phyloP scores from a whole-genome alignment of 441 rosid genomes.

The Gossypium gossypioides region DNA sequence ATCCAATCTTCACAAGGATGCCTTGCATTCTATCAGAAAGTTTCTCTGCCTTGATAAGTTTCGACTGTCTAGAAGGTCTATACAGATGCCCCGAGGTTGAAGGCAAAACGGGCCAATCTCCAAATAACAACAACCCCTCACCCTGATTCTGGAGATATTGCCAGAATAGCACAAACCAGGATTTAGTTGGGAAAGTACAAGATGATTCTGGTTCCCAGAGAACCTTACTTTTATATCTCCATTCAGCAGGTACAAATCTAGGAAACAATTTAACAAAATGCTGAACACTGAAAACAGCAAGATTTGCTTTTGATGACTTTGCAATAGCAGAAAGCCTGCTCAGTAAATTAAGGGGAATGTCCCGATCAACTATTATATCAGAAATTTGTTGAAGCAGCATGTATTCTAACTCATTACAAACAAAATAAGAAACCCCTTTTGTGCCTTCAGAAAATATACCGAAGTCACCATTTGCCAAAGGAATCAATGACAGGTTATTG shows the following conservation, averaged over 20 bases:
- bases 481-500: constrained; percentile 63
- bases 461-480: constrained; percentile 82
- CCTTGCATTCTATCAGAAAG: constrained; percentile 54
- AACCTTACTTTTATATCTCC: constrained; percentile 67
- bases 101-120: constrained; percentile 97
- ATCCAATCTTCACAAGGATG: constrained; percentile 70
- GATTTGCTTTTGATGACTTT: constrained; percentile 55
- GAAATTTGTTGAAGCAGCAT: constrained; percentile 55
- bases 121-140: constrained; percentile 55
- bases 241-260: constrained; percentile 75
- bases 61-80: constrained; percentile 70
- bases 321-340: constrained; percentile 71
- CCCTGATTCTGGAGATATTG: constrained; percentile 58
- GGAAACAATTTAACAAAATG: constrained; percentile 58
- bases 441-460: constrained; percentile 55
- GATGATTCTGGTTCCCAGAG: constrained; percentile 62
- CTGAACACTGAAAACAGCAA: constrained; percentile 44
- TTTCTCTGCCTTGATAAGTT: constrained; percentile 54
- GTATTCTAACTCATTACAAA: constrained; percentile 71
- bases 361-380: constrained; percentile 66
- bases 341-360: constrained; percentile 50
- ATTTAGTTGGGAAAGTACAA: constrained; percentile 54
- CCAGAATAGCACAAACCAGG: constrained; percentile 92
- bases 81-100: constrained; percentile 71
- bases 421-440: constrained; percentile 50